These are phyloP conservation scores for Fistulinella prunicolor DNA, from an alignment of 768 basidiomycete species.

Conservation along the genomic window DNA sequence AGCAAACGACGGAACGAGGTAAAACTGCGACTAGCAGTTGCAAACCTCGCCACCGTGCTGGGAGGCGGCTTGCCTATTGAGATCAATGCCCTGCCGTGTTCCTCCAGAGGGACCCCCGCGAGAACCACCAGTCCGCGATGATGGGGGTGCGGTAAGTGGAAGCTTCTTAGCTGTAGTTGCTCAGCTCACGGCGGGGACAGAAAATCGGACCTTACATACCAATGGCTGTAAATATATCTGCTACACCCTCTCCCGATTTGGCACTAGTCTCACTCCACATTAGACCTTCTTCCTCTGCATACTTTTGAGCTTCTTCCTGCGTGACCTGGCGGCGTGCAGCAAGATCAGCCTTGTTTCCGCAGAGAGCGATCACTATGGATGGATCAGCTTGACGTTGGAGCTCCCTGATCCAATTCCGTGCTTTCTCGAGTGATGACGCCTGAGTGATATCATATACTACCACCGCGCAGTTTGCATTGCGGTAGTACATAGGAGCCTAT, in stretches of 20 bases:
- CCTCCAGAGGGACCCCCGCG: constrained; percentile 49
- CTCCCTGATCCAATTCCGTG: constrained; percentile 93
- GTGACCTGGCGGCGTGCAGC: constrained; percentile 80
- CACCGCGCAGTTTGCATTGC: constrained; percentile 90
- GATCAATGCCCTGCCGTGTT: constrained; percentile 68
- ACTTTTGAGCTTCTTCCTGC: constrained; percentile 88
- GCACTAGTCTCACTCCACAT: constrained; percentile 94
- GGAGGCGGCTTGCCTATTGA: constrained; percentile 61
- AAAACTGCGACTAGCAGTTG: constrained; percentile 56
- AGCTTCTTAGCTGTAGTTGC: constrained; percentile 71
- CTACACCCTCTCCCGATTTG: constrained; percentile 83
- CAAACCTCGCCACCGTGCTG: constrained; percentile 60
- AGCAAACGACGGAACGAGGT: background rate
- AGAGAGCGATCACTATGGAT: constrained; percentile 92
- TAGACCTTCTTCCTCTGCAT: constrained; percentile 86
- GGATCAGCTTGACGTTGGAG: constrained; percentile 97
- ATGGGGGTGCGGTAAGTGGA: constrained; percentile 73
- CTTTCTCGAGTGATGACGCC: constrained; percentile 88
- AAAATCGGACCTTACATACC: constrained; percentile 46
- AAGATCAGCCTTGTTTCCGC: constrained; percentile 93
- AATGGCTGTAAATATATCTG: constrained; percentile 83
- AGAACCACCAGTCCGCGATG: constrained; percentile 53
- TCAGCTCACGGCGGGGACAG: background rate
- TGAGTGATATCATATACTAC: constrained; percentile 98
- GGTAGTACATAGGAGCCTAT: constrained; percentile 95